These are phyloP conservation scores for Nemania sp. DNA, from an alignment of 2,329 filamentous ascomycete genomes.

Conservation along the genomic window DNA sequence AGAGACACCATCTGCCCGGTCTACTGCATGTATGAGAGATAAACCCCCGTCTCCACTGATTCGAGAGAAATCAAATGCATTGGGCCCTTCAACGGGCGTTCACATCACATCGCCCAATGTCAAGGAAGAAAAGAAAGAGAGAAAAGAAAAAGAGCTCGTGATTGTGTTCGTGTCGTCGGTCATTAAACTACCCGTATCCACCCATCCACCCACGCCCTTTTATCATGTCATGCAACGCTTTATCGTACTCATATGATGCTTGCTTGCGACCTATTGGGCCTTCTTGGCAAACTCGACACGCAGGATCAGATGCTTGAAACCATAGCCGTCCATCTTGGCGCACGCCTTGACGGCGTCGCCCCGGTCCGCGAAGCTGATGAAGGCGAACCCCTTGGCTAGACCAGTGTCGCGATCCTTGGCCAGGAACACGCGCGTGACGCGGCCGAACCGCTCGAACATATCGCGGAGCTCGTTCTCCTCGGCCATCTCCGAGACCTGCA, in stretches of 20 bases:
- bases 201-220: conserved; percentile 19
- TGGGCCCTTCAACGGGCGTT: background rate
- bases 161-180: conserved; percentile 12
- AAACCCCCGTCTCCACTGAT: background rate
- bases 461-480: conserved; percentile 94
- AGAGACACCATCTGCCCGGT: background rate
- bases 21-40: background rate
- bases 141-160: background rate
- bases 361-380: conserved; percentile 94
- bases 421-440: conserved; percentile 95
- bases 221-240: conserved; percentile 5
- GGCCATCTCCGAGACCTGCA: conserved; percentile 92
- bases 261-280: conserved; percentile 47
- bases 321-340: conserved; percentile 96
- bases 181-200: conserved; percentile 10
- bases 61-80: background rate
- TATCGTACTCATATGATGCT: background rate
- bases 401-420: conserved; percentile 97
- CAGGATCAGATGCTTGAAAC: conserved; percentile 86
- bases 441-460: conserved; percentile 97
- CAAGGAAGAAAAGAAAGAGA: background rate
- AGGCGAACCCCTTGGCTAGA: conserved; percentile 96
- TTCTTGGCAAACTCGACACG: conserved; percentile 88
- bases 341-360: conserved; percentile 88
- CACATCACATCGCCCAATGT: background rate